Base-by-base conservation (phyloP, 306 rosid species). In the Trifolium subterraneum region DNA sequence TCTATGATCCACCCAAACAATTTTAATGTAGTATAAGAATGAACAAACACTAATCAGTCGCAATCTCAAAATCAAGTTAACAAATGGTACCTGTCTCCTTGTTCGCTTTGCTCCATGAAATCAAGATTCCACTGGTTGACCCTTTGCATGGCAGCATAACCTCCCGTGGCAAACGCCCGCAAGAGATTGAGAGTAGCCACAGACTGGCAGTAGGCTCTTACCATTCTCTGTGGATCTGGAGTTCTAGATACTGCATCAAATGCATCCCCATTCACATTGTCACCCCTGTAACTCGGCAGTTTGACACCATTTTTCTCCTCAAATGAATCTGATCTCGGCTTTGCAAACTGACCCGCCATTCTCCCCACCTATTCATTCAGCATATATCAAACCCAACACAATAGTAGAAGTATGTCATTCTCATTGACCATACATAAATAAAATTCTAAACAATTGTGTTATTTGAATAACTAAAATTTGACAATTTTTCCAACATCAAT, bases 261-360 rank as follows among this genome's bases (percentile, higher is more conserved):
- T 10, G 80, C 73, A 18, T 85, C 88, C 0, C 86, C 86, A 42
- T 85, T 85, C 72, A 85, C 84, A 69, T 82, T 82, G 68, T 82
- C 86, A 62, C 88, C 88, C 71, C 84, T 76, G 74, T 85, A 85
- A 63, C 88, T 85, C 6, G 88, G 88, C 70, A 85, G 78, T 78
- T 75, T 81, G 69, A 82, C 84, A 27, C 84, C 88, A 10, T 82
- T 64, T 55, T 69, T 85, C 81, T 79, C 79, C 80, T 85, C 88
- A 76, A 67, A 82, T 12, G 78, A 15, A 35, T 85, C 88, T 8
- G 88, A 85, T 25, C 88, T 82, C 1, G 88, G 85, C 81, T 81
- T 81, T 23, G 85, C 85, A 78, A 80, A 80, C 63, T 81, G 85
- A 65, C 88, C 86, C 7, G 86, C 84, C 88, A 85, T 81, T 73